Evolutionary conservation across 2,329 filamentous ascomycete genomes (phyloP).

Genomic region (Sclerotinia spermophila): DNA sequence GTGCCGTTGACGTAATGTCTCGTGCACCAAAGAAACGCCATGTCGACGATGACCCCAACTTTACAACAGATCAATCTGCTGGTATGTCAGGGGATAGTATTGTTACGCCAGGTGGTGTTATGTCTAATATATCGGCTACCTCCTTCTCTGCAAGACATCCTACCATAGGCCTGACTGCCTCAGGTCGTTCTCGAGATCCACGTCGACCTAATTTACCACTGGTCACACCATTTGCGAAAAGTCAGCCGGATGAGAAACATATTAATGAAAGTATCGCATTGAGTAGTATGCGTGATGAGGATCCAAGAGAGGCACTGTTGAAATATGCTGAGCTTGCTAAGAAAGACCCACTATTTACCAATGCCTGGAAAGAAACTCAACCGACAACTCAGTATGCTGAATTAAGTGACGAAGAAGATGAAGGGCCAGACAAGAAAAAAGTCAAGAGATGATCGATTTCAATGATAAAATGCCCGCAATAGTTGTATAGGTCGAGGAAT

Average conservation of each 20-base stretch:
- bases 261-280: conserved; percentile 86
- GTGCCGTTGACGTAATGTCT: conserved; percentile 85
- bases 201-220: conserved; percentile 79
- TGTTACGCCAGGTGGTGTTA: conserved; percentile 62
- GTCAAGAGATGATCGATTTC: conserved; percentile 4
- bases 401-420: conserved; percentile 77
- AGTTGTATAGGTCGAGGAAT: not conserved
- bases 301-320: conserved; percentile 86
- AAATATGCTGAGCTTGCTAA: conserved; percentile 94
- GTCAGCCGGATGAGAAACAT: conserved; percentile 83
- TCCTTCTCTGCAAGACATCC: conserved; percentile 59
- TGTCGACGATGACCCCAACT: conserved; percentile 84
- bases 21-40: conserved; percentile 92
- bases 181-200: conserved; percentile 74
- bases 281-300: conserved; percentile 91
- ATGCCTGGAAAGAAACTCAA: conserved; percentile 88
- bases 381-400: conserved; percentile 90
- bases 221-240: conserved; percentile 86
- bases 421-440: conserved; percentile 58
- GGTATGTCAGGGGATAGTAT: conserved; percentile 83
- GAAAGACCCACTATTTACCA: conserved; percentile 91
- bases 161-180: conserved; percentile 71
- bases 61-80: conserved; percentile 78
- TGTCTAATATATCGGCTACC: conserved; percentile 46
- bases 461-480: not conserved